Evolutionary conservation across 768 basidiomycete genomes (phyloP).

Genomic region (Podaxis sp.): DNA sequence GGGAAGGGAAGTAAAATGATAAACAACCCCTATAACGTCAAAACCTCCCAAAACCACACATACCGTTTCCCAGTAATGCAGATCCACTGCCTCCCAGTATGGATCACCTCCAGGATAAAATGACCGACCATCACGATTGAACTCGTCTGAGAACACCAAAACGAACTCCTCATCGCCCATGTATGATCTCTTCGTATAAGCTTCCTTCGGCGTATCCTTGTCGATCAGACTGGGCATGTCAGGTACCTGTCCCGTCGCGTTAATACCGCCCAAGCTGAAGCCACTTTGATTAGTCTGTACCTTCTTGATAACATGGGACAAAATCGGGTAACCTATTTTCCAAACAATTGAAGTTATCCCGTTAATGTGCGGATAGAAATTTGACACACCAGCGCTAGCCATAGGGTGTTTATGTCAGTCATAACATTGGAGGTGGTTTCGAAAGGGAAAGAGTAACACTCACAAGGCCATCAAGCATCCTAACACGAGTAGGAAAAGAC

Average conservation of each 20-base stretch:
- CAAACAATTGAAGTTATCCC: not conserved
- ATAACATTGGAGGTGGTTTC: not conserved
- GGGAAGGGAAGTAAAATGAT: slow-evolving; percentile 36
- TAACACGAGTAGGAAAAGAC: slow-evolving; percentile 48
- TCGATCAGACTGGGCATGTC: slow-evolving; percentile 68
- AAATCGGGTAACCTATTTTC: slow-evolving; percentile 48
- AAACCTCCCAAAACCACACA: slow-evolving; percentile 22
- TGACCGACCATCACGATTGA: slow-evolving; percentile 65
- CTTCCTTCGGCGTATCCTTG: slow-evolving; percentile 65
- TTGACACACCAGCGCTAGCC: slow-evolving; percentile 35
- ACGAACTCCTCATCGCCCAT: slow-evolving; percentile 46
- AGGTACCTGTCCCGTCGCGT: slow-evolving; percentile 71
- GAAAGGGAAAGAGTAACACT: slow-evolving; percentile 23
- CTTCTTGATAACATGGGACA: slow-evolving; percentile 42
- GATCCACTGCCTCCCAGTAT: slow-evolving; percentile 83
- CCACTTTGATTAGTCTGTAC: slow-evolving; percentile 48
- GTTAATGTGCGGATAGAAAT: not conserved
- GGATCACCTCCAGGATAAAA: slow-evolving; percentile 81
- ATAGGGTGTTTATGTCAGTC: not conserved
- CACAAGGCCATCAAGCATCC: slow-evolving; percentile 50
- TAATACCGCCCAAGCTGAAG: slow-evolving; percentile 77
- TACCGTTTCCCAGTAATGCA: slow-evolving; percentile 70
- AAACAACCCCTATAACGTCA: slow-evolving; percentile 18
- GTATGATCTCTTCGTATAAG: slow-evolving; percentile 53
- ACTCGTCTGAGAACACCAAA: slow-evolving; percentile 83